Conservation (phyloP, 1,284 basidiomycete species). For the Boletus semigastroideus region DNA sequence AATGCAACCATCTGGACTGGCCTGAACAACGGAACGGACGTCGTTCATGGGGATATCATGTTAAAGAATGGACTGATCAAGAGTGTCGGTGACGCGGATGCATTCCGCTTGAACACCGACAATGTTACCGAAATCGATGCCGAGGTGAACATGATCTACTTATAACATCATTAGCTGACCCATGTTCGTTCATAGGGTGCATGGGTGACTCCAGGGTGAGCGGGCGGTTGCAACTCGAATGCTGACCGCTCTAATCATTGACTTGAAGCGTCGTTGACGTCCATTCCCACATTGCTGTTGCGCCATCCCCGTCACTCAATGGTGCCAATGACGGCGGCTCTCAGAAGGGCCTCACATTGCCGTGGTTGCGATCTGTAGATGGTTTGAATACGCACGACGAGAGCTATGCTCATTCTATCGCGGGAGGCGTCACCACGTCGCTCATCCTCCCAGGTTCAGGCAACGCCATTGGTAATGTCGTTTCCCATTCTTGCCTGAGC, state of each 20-base stretch:
- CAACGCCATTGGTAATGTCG: slow-evolving; percentile 50
- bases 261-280: slow-evolving; percentile 47
- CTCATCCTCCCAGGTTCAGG: slow-evolving; percentile 62
- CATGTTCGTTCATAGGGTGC: slow-evolving; percentile 28
- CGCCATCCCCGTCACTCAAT: slow-evolving; percentile 42
- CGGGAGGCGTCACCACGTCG: slow-evolving; percentile 65
- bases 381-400: slow-evolving; percentile 34
- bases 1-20: slow-evolving; percentile 88
- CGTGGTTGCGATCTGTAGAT: slow-evolving; percentile 36
- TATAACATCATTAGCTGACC: neutral
- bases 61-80: slow-evolving; percentile 55
- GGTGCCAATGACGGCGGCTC: slow-evolving; percentile 47
- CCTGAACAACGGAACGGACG: slow-evolving; percentile 53
- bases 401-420: slow-evolving; percentile 24
- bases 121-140: slow-evolving; percentile 20
- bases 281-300: slow-evolving; percentile 65
- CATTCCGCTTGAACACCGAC: neutral
- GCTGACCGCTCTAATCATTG: neutral
- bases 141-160: slow-evolving; percentile 17
- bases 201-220: slow-evolving; percentile 50
- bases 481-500: neutral
- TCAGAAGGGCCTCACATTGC: slow-evolving; percentile 38
- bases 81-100: slow-evolving; percentile 40
- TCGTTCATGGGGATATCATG: slow-evolving; percentile 58
- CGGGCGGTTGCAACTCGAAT: neutral